Percentiles rank a stretch among this genome's conserved stretches.
Conservation (phyloP, 306 rosid species). For the Medicago truncatula region DNA sequence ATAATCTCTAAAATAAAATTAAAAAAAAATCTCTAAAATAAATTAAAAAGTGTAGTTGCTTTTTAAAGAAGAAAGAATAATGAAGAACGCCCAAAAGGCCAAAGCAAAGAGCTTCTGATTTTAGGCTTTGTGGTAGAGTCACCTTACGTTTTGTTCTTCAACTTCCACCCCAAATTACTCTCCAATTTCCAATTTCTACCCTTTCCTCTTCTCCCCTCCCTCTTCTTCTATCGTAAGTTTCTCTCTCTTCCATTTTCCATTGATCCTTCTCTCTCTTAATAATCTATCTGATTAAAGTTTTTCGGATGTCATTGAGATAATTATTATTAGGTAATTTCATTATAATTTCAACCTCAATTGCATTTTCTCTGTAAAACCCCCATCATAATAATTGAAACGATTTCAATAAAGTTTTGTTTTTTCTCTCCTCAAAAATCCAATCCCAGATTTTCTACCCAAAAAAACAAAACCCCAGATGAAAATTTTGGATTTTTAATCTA, state of each 20-base stretch:
- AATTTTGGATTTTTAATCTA: neutral
- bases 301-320: neutral
- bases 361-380: constrained; percentile 20
- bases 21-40: neutral
- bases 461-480: constrained; percentile 1
- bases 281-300: neutral
- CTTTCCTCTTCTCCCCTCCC: neutral
- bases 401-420: constrained; percentile 20
- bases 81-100: neutral
- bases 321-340: neutral
- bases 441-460: too few relatives aligned
- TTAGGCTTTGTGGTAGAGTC: constrained; percentile 11
- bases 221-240: constrained; percentile 10
- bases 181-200: neutral
- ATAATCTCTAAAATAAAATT: too few relatives aligned
- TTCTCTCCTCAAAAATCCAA: neutral
- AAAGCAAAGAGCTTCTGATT: neutral
- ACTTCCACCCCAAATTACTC: neutral
- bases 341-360: neutral
- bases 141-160: neutral
- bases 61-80: neutral
- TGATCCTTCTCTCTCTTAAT: neutral
- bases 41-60: neutral
- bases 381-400: neutral
- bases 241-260: neutral